These are phyloP conservation scores for Termitomyces sp. DNA, from an alignment of 768 basidiomycete species.

Conservation along the genomic window DNA sequence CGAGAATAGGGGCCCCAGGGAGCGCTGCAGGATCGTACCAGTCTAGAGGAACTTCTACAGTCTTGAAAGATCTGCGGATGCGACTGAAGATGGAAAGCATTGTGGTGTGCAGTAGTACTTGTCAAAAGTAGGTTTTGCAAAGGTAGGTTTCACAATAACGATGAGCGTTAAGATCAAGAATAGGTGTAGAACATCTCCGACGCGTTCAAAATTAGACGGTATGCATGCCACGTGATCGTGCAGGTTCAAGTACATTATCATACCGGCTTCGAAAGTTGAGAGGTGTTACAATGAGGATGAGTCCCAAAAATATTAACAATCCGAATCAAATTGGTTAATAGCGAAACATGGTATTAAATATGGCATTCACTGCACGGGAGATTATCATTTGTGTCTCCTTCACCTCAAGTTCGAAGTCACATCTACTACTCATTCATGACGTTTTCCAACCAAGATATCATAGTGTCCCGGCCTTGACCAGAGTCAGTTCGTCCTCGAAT, in stretches of 20 bases:
- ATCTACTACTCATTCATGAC: neutral
- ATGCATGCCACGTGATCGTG: neutral
- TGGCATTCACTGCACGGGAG: neutral
- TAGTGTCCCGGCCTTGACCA: conserved; percentile 78
- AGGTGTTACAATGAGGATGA: too few species aligned
- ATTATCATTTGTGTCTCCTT: neutral
- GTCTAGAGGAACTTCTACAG: neutral
- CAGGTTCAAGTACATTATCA: too few species aligned
- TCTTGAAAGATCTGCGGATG: neutral
- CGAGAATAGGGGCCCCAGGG: conserved; percentile 4
- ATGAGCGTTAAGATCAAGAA: neutral
- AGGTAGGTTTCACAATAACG: neutral
- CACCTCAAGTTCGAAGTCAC: neutral
- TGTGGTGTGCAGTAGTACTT: neutral
- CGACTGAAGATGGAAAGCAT: neutral
- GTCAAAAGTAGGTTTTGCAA: neutral
- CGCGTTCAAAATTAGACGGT: neutral
- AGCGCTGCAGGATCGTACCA: conserved; percentile 1
- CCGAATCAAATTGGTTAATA: too few species aligned
- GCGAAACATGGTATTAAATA: neutral
- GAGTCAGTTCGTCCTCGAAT: neutral
- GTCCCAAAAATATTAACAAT: too few species aligned
- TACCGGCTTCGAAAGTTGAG: too few species aligned
- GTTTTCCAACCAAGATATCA: conserved; percentile 53
- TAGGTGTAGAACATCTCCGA: neutral